Evolutionary conservation across 257 asterid species (phyloP).

Genomic region (Solanum ossicruentum): DNA sequence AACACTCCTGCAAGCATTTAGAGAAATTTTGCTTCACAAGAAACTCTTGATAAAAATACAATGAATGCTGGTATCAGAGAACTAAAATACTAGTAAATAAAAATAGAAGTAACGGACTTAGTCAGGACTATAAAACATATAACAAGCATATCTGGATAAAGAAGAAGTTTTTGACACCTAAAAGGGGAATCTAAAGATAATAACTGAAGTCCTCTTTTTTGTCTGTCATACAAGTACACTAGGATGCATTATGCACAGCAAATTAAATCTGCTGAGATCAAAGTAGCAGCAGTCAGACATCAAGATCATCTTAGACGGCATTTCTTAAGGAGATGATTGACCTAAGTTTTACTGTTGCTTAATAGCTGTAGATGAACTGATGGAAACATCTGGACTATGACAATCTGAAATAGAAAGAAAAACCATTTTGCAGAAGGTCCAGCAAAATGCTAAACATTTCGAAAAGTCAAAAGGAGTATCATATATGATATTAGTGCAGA

Average conservation of each 20-base stretch:
- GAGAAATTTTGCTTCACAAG: background rate
- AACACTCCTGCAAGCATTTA: slow-evolving; percentile 53
- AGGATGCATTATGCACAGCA: background rate
- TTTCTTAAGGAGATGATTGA: background rate
- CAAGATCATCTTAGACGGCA: background rate
- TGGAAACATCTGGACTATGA: background rate
- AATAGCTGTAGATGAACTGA: background rate
- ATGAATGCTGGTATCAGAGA: background rate
- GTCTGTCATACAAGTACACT: background rate
- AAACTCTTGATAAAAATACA: background rate
- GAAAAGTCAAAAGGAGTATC: background rate
- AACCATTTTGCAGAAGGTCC: background rate
- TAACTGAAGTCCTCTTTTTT: background rate
- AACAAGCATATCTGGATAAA: background rate
- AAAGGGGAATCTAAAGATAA: background rate
- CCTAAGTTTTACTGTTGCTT: background rate
- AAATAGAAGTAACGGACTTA: background rate
- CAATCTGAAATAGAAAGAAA: background rate
- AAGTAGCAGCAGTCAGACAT: background rate
- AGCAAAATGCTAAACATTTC: background rate
- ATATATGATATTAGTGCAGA: background rate
- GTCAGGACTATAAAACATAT: background rate
- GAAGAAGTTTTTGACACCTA: background rate
- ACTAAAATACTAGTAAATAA: background rate
- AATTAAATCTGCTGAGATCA: background rate